Evolutionary conservation across 129 eudicot genomes (phyloP).

Genomic region (Flaveria bidentis): DNA sequence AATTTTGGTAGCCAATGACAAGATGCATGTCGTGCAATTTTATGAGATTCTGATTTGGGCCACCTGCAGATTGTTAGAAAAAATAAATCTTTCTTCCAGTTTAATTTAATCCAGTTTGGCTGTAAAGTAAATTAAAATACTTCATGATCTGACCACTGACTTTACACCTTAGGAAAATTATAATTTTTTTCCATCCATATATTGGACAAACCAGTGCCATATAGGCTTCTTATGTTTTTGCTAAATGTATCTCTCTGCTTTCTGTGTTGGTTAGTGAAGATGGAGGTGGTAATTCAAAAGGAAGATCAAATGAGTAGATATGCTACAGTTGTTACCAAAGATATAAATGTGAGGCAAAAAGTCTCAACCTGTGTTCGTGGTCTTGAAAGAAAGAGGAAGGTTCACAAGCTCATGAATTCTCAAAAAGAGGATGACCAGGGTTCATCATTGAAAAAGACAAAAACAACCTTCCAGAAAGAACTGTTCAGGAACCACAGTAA

Average conservation of each 20-base stretch:
- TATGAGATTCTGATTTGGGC: slow-evolving; percentile 22
- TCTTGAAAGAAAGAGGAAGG: slow-evolving; percentile 41
- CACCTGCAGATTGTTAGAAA: slow-evolving; percentile 1
- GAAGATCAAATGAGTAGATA: slow-evolving; percentile 30
- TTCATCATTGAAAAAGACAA: slow-evolving; percentile 28
- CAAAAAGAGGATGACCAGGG: slow-evolving; percentile 25
- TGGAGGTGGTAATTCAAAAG: slow-evolving; percentile 42
- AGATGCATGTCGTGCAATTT: background rate
- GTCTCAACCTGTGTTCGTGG: slow-evolving; percentile 16
- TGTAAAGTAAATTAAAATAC: background rate
- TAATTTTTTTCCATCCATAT: background rate
- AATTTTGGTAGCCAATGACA: background rate
- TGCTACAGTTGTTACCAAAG: slow-evolving; percentile 17
- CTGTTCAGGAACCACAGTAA: background rate
- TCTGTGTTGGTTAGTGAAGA: slow-evolving; percentile 28
- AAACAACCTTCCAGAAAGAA: slow-evolving; percentile 17
- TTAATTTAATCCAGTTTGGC: background rate
- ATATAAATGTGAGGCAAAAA: slow-evolving; percentile 20
- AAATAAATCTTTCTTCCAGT: background rate
- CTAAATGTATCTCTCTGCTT: slow-evolving; percentile 12
- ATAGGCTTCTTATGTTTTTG: slow-evolving; percentile 2
- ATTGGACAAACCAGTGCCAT: background rate
- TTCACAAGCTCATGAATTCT: slow-evolving; percentile 28
- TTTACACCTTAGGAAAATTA: slow-evolving; percentile 6
- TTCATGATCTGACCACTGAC: background rate